phyloP scores from a whole-genome alignment of 164 flowering plant genomes.

The Umbilicus rupestris region DNA sequence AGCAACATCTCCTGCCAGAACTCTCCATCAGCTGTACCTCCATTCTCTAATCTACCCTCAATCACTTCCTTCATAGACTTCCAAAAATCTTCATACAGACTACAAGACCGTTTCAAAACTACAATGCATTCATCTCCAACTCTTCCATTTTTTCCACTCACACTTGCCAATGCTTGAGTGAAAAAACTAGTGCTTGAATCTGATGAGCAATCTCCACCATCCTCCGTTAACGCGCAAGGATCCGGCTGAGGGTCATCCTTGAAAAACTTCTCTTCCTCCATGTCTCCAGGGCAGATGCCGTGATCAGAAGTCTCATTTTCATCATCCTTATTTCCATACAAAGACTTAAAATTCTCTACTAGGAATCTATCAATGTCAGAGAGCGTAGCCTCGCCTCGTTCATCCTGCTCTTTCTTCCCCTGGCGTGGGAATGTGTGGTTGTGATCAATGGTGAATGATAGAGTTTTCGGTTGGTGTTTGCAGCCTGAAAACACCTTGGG shows the following conservation, averaged over 20 bases:
- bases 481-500: slow-evolving; percentile 41
- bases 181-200: background rate
- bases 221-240: background rate
- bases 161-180: too few species aligned
- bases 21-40: slow-evolving; percentile 52
- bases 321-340: slow-evolving; percentile 21
- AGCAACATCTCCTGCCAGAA: slow-evolving; percentile 77
- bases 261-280: background rate
- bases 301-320: background rate
- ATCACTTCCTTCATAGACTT: slow-evolving; percentile 69
- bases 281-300: background rate
- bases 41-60: slow-evolving; percentile 20
- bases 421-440: slow-evolving; percentile 4
- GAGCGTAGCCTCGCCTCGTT: slow-evolving; percentile 38
- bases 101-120: slow-evolving; percentile 33
- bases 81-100: slow-evolving; percentile 53
- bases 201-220: background rate
- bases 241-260: background rate
- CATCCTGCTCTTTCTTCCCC: background rate
- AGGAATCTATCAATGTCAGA: slow-evolving; percentile 56
- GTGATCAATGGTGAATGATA: slow-evolving; percentile 33
- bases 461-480: slow-evolving; percentile 52
- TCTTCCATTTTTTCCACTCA: background rate
- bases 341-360: slow-evolving; percentile 57
- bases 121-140: slow-evolving; percentile 44